Base-by-base conservation (phyloP, 768 basidiomycete genomes). In the Pholiota conissans region DNA sequence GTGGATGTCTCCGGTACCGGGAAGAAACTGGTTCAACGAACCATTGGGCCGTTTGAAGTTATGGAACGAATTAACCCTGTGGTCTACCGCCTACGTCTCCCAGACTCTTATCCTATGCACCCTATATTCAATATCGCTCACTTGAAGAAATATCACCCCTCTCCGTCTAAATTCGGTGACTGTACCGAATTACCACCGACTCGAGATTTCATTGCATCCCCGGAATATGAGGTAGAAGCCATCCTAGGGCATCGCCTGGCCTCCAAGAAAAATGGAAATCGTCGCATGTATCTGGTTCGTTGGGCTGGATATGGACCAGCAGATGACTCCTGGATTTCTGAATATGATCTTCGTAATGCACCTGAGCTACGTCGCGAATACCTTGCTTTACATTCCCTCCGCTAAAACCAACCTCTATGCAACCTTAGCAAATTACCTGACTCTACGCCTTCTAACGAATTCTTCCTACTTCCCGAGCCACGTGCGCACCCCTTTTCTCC, bases 11-110 rank as follows among this genome's bases (percentile, higher is more conserved):
- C 62, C 49, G 71, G 68, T 0, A 63, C 49, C 0, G 69, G 71
- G 0, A 37, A 42, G 8, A 73, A 73, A 49, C 61, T n/a, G n/a
- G n/a, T n/a, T n/a, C n/a, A n/a, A n/a, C n/a, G n/a, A n/a, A n/a
- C n/a, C n/a, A n/a, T n/a, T 73, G 66, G 70, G 0, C 71, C 69
- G 4, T 70, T 68, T 34, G 65, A 68, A 40, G 61, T 71, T 0
- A 42, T 63, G 34, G 67, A 71, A 50, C 57, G 59, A 6, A 55
- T 73, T 2, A 68, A 66, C 28, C 64, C 63, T 0, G 13, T 63
- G 0, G 67, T 67, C 7, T 71, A 67, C 40, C 58, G 64, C 3
- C 40, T 71, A 1, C 59, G 61, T 0, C 62, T 71, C 1, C 63
- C 65, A 1, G 62, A 64, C 49, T 56, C 59, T 2, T 72, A 68